These are phyloP conservation scores for Phanerochaete sordida DNA, from an alignment of 768 basidiomycete species.

Conservation along the genomic window DNA sequence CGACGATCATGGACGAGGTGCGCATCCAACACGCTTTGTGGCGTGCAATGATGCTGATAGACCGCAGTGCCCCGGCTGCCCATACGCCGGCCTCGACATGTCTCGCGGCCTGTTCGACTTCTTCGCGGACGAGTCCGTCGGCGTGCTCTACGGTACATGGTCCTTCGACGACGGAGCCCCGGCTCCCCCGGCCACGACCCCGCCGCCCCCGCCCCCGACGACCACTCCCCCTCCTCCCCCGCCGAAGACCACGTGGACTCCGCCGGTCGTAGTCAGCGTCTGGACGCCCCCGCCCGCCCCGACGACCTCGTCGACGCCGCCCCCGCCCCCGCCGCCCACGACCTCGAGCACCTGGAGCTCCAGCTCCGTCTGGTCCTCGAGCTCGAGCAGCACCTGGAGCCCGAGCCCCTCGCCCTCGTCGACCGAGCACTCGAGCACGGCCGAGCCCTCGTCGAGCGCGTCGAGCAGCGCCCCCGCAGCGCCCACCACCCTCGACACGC, in stretches of 20 bases:
- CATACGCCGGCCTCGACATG: conserved; percentile 64
- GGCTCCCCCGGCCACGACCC: conserved; percentile 10
- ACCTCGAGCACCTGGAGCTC: conserved; percentile 6
- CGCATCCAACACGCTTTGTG: conserved; percentile 2
- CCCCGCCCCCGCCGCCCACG: conserved; percentile 24
- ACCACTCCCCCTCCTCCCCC: conserved; percentile 5
- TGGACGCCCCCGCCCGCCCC: conserved; percentile 23
- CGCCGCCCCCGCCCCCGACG: conserved; percentile 14
- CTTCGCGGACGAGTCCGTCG: conserved; percentile 47
- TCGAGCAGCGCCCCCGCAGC: conserved; percentile 10
- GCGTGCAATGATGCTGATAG: neutral
- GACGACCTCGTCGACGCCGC: conserved; percentile 23
- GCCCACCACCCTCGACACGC: conserved; percentile 27
- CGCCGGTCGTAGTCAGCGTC: conserved; percentile 12
- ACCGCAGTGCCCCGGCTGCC: conserved; percentile 64
- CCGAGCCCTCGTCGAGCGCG: neutral
- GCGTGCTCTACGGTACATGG: conserved; percentile 65
- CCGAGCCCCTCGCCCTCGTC: conserved; percentile 11
- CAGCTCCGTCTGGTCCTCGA: conserved; percentile 17
- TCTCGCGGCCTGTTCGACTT: conserved; percentile 60
- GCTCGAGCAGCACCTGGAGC: conserved; percentile 19
- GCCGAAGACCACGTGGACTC: neutral
- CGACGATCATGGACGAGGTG: conserved; percentile 64
- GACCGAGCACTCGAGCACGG: conserved; percentile 3
- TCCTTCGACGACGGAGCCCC: conserved; percentile 40